phyloP scores from a whole-genome alignment of 2,329 filamentous ascomycete species.

The Diaporthe caulivora region DNA sequence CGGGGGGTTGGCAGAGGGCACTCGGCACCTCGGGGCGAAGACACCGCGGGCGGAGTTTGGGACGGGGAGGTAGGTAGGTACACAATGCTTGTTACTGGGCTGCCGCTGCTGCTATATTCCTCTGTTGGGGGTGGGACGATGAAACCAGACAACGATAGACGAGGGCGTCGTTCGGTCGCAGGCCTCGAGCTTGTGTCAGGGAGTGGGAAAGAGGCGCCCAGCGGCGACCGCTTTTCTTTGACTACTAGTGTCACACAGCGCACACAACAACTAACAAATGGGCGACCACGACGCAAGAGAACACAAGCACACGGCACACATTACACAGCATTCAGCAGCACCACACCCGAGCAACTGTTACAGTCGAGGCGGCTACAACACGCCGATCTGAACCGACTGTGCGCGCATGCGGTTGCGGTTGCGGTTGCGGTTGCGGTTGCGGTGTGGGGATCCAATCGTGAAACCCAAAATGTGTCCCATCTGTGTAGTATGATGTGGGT shows the following conservation, averaged over 20 bases:
- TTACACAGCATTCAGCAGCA: background rate
- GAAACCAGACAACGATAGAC: slow-evolving; percentile 35
- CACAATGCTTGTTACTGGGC: no score
- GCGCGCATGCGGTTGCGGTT: slow-evolving; percentile 13
- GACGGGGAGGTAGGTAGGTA: background rate
- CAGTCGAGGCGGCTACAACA: slow-evolving; percentile 27
- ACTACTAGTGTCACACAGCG: background rate
- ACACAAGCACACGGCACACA: background rate
- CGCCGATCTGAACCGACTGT: slow-evolving; percentile 33
- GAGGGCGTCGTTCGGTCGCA: slow-evolving; percentile 23
- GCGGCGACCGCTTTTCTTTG: background rate
- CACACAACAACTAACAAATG: background rate
- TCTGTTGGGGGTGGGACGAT: slow-evolving; percentile 21
- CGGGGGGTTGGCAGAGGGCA: background rate
- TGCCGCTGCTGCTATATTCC: slow-evolving; percentile 11
- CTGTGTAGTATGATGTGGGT: slow-evolving; percentile 19
- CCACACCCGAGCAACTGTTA: background rate
- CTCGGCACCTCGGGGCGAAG: slow-evolving; percentile 27
- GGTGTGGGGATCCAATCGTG: slow-evolving; percentile 36
- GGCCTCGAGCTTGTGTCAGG: slow-evolving; percentile 33
- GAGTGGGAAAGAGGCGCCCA: background rate
- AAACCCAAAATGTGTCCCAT: slow-evolving; percentile 37
- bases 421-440: slow-evolving; percentile 12
- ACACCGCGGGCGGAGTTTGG: slow-evolving; percentile 3
- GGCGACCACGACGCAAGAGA: background rate